Evolutionary conservation across 148 eudicot genomes (phyloP).

Genomic region (Arbutus unedo): DNA sequence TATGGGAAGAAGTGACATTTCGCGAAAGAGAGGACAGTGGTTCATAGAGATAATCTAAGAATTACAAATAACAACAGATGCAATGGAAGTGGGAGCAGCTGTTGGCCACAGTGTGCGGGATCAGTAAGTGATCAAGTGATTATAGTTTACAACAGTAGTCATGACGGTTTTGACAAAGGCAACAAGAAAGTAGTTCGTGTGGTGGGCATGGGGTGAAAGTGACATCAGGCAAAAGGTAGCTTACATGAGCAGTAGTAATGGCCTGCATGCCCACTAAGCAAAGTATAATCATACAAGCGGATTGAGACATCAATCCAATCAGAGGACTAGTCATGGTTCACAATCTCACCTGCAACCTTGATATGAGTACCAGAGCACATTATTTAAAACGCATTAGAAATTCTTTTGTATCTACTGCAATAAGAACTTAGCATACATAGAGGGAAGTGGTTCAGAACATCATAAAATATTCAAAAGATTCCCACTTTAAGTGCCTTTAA

Average conservation of each 20-base stretch:
- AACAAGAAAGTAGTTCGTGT: not conserved
- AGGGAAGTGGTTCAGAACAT: not conserved
- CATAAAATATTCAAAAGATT: not conserved
- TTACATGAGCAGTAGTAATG: not conserved
- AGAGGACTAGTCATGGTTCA: too few species aligned
- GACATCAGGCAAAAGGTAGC: not conserved
- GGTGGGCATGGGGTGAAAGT: not conserved
- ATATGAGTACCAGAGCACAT: not conserved
- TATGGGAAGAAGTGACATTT: not conserved
- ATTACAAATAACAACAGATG: not conserved
- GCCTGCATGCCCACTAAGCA: not conserved
- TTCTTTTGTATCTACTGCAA: not conserved
- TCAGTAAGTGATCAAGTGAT: not conserved
- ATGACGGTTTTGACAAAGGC: not conserved
- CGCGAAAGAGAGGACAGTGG: not conserved
- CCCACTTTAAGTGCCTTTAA: not conserved
- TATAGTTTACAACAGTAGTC: not conserved
- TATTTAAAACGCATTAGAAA: not conserved
- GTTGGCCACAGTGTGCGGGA: not conserved
- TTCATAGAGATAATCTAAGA: not conserved
- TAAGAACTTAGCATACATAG: not conserved
- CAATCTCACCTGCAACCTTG: too few species aligned
- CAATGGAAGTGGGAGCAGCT: not conserved
- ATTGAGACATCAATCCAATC: too few species aligned
- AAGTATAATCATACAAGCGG: too few species aligned